Evolutionary conservation across 2,329 filamentous ascomycete genomes (phyloP).

Genomic region (Aspergillus sp.): DNA sequence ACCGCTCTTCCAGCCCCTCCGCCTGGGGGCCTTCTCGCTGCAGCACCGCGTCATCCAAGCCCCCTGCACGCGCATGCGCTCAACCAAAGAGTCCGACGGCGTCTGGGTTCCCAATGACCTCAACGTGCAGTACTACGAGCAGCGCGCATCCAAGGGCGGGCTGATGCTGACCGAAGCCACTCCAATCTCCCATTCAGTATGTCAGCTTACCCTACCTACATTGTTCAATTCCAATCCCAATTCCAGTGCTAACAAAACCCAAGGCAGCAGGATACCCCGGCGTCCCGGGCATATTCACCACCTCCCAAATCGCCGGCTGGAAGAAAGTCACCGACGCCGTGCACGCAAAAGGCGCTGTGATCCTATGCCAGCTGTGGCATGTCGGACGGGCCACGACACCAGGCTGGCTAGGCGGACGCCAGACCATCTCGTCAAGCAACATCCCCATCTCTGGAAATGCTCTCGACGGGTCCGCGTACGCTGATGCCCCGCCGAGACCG

Average conservation of each 20-base stretch:
- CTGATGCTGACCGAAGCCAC: conserved; percentile 37
- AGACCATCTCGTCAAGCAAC: conserved; percentile 26
- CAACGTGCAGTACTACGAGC: conserved; percentile 31
- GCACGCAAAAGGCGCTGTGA: conserved; percentile 31
- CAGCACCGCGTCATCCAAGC: conserved; percentile 29
- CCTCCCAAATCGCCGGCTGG: conserved; percentile 32
- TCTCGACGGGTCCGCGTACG: conserved; percentile 36
- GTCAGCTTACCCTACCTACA: no score
- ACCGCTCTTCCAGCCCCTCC: conserved; percentile 38
- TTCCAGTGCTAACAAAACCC: no score
- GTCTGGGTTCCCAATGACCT: conserved; percentile 31
- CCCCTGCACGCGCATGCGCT: conserved; percentile 29
- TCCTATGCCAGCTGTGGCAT: conserved; percentile 38
- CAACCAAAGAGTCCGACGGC: conserved; percentile 27
- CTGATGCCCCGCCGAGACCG: conserved; percentile 26
- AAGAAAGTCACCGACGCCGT: conserved; percentile 34
- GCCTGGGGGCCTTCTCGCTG: conserved; percentile 23
- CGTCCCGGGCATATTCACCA: conserved; percentile 31
- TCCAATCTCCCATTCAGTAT: conserved; percentile 16
- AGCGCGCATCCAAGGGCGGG: conserved; percentile 33
- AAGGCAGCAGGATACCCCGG: conserved; percentile 31
- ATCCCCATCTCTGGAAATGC: conserved; percentile 41
- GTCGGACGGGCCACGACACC: conserved; percentile 40
- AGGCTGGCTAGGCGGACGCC: conserved; percentile 35
- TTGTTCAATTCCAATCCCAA: no score